A percentile compares a stretch with the other conserved stretches of the same genome.
Evolutionary conservation across 495 filamentous ascomycete species (phyloP).

Genomic region (Bacidia gigantensis): DNA sequence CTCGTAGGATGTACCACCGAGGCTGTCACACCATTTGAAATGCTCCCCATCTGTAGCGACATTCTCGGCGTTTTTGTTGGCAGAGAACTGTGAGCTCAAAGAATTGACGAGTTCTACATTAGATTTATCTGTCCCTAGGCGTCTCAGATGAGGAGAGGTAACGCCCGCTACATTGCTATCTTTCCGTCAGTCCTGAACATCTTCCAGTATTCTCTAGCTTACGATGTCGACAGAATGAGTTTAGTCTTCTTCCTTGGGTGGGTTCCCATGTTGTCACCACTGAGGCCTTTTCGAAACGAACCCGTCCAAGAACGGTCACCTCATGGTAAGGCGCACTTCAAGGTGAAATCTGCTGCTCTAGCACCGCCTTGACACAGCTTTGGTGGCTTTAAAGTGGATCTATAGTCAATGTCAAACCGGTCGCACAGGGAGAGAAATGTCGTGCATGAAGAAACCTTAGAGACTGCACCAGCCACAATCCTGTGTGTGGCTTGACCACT

Average conservation of each 20-base stretch:
- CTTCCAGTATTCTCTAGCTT: constrained; percentile 7
- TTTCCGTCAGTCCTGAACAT: constrained; percentile 2
- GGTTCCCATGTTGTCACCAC: too few species aligned
- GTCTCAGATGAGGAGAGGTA: constrained; percentile 67
- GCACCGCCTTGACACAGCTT: neutral
- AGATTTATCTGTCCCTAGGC: constrained; percentile 57
- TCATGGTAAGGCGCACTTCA: neutral
- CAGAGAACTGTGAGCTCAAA: constrained; percentile 66
- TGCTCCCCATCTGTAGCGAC: constrained; percentile 11
- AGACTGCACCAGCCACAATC: neutral
- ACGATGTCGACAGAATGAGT: constrained; percentile 84
- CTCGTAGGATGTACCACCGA: constrained; percentile 25
- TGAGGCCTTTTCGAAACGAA: too few species aligned
- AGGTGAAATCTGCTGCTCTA: neutral
- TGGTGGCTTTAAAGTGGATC: neutral
- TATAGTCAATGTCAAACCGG: neutral
- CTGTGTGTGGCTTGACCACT: too few species aligned
- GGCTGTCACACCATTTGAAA: constrained; percentile 15
- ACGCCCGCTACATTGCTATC: constrained; percentile 71
- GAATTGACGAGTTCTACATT: constrained; percentile 80
- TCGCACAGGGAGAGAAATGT: neutral
- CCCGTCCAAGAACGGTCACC: too few species aligned
- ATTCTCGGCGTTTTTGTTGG: constrained; percentile 44
- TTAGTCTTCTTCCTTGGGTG: constrained; percentile 59
- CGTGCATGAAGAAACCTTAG: neutral